These are phyloP conservation scores for Pyrus hybrid DNA, from an alignment of 331 rosid genomes.

Conservation along the genomic window DNA sequence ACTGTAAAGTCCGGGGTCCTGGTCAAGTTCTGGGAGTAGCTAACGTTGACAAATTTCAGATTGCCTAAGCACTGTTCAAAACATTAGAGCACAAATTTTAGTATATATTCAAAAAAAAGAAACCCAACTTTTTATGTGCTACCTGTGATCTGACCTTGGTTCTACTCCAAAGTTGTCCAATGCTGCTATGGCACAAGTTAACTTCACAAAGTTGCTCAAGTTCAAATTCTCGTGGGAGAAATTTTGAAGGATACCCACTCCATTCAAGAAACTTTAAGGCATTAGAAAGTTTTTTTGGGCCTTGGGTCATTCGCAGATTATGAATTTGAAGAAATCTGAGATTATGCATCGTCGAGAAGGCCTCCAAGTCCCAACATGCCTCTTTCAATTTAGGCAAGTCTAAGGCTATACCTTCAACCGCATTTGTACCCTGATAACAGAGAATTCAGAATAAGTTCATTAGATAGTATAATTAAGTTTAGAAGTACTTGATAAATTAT, in stretches of 20 bases:
- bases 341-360: slow-evolving; percentile 1
- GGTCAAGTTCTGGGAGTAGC: not conserved
- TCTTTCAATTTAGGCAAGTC: not conserved
- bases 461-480: not conserved
- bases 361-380: not conserved
- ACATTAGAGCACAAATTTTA: not conserved
- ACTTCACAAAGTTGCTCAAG: not conserved
- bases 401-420: slow-evolving; percentile 3
- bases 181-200: not conserved
- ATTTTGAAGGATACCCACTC: too few relatives aligned
- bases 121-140: not conserved
- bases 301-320: not conserved
- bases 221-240: not conserved
- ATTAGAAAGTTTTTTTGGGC: not conserved
- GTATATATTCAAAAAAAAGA: too few relatives aligned
- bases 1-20: not conserved
- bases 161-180: too few relatives aligned
- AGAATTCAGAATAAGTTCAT: not conserved
- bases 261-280: not conserved
- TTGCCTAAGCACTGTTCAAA: not conserved
- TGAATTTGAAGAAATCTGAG: slow-evolving; percentile 4
- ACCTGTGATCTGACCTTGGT: not conserved
- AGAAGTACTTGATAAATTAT: not conserved
- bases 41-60: not conserved
- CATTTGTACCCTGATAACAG: too few relatives aligned